Base-by-base conservation (phyloP, 2,329 filamentous ascomycete genomes). In the Blumeria graminis region DNA sequence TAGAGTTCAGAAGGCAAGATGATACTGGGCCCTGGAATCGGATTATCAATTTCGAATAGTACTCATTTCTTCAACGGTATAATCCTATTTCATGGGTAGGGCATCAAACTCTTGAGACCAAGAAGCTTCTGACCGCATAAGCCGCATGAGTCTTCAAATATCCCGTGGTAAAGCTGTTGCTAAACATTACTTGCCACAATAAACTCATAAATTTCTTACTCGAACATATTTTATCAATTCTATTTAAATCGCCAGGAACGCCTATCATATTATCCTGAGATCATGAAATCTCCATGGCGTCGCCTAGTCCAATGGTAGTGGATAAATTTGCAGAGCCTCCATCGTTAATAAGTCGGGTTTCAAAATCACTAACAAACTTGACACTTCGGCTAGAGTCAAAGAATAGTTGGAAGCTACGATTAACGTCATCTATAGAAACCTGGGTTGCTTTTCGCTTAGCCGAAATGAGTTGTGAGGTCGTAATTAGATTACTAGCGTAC, bases 401-500 rank as follows among this genome's bases (percentile, higher is more conserved):
- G 72, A 98, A 98, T 53, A 98, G 77, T 66, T 82, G 77, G 74
- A 90, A 98, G 71, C 87, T 94, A 62, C 90, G 80, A 72, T 94
- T 84, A 11, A 98, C 89, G 66, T 98, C 92, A 57, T 86, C 80
- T 57, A 94, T 77, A 57, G 77, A 79, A 52, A 98, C 86, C 65
- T 90, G 82, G 69, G 86, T 86, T 14, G 84, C 82, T 65, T 81
- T 84, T 61, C 89, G 80, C 76, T 95, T 96, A 64, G 85, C 81
- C 60, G 80, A 81, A 54, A 96, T 76, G 48, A 98, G 77, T 68
- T 94, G 84, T 5, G 87, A 92, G 1, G 92, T 95, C 22, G 86
- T 94, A 70, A 98, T 95, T 57, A 98, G 81, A 68, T 98, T 95
- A 72, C 87, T 93, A n/a, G 89, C 90, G 68, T 98, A 98, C 63